A percentile compares a stretch with the other conserved stretches of the same genome.
Evolutionary conservation across 1,284 basidiomycete genomes (phyloP).

Genomic region (Austroboletus olivaceoglutinosus): DNA sequence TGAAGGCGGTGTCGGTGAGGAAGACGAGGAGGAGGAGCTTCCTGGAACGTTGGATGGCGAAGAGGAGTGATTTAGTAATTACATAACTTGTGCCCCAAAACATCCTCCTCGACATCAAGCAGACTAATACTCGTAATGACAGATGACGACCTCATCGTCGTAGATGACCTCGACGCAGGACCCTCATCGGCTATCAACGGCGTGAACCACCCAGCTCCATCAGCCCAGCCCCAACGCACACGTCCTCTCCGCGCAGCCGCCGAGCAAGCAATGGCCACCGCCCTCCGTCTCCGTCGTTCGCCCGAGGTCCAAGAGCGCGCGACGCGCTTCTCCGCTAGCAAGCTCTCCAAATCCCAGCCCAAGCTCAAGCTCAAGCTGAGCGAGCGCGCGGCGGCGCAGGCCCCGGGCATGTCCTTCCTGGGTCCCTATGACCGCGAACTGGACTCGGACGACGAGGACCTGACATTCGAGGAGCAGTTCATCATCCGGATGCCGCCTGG

Average conservation of each 20-base stretch:
- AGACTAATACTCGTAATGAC: conserved; percentile 26
- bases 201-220: conserved; percentile 9
- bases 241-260: conserved; percentile 36
- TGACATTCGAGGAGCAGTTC: conserved; percentile 98
- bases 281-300: conserved; percentile 44
- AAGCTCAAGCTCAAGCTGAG: conserved; percentile 83
- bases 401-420: conserved; percentile 77
- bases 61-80: not conserved
- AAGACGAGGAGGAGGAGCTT: conserved; percentile 14
- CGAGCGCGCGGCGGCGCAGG: conserved; percentile 73
- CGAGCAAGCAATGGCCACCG: conserved; percentile 38
- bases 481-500: conserved; percentile 88
- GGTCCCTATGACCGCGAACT: conserved; percentile 91
- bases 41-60: conserved; percentile 5
- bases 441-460: conserved; percentile 91
- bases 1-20: conserved; percentile 8
- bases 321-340: conserved; percentile 46
- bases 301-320: conserved; percentile 43
- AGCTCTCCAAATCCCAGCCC: conserved; percentile 52
- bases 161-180: conserved; percentile 52
- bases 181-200: conserved; percentile 29
- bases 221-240: conserved; percentile 22
- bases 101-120: too few species aligned
- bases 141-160: conserved; percentile 66
- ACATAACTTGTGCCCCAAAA: too few species aligned